Evolutionary conservation across 805 yeast genomes (phyloP).

Genomic region (Zygotorulaspora florentina): DNA sequence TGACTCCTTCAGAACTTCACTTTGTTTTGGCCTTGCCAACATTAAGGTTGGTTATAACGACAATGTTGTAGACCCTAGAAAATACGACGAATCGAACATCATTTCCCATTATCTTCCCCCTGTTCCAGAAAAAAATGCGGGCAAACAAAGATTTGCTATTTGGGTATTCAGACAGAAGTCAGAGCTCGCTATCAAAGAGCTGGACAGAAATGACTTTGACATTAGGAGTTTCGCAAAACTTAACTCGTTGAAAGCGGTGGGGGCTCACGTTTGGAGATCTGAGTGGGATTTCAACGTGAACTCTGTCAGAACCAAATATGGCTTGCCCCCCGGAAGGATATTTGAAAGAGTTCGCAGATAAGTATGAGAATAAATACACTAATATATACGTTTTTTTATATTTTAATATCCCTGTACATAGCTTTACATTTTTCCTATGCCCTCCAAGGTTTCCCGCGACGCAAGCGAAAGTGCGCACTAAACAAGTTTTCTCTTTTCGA

Average conservation of each 20-base stretch:
- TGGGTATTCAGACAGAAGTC: slow-evolving; percentile 82
- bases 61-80: slow-evolving; percentile 45
- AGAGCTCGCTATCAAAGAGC: slow-evolving; percentile 18
- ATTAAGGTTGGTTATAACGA: slow-evolving; percentile 54
- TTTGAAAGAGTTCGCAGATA: slow-evolving; percentile 58
- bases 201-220: slow-evolving; percentile 52
- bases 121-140: slow-evolving; percentile 82
- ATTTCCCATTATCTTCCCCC: slow-evolving; percentile 68
- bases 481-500: background rate
- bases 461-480: background rate
- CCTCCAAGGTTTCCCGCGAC: no score
- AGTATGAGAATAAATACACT: slow-evolving; percentile 1
- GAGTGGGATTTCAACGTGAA: slow-evolving; percentile 73
- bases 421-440: background rate
- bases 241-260: slow-evolving; percentile 66
- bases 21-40: slow-evolving; percentile 76
- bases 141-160: slow-evolving; percentile 73
- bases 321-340: slow-evolving; percentile 70
- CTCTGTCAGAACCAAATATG: slow-evolving; percentile 64
- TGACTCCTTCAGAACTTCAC: slow-evolving; percentile 65
- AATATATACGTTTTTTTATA: background rate
- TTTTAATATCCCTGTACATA: slow-evolving; percentile 8
- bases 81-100: slow-evolving; percentile 40
- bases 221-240: slow-evolving; percentile 61
- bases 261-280: slow-evolving; percentile 90